Evolutionary conservation across 2,329 filamentous ascomycete species (phyloP).

Genomic region (Alternaria arborescens): DNA sequence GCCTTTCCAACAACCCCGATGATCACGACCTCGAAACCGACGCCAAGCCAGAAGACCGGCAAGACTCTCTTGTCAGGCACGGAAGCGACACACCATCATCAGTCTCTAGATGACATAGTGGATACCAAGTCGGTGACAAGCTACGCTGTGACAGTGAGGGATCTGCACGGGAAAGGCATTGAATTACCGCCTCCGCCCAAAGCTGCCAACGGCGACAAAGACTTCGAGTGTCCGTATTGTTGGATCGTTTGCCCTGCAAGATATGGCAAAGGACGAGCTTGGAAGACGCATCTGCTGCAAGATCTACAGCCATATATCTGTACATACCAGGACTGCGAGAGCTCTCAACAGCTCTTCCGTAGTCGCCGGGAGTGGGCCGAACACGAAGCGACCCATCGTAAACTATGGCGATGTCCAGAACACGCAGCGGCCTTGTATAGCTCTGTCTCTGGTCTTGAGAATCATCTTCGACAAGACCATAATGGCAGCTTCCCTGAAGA

Average conservation of each 20-base stretch:
- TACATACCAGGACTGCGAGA: conserved; percentile 45
- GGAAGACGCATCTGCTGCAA: conserved; percentile 49
- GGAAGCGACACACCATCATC: conserved; percentile 49
- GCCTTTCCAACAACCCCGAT: conserved; percentile 11
- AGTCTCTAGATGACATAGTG: conserved; percentile 48
- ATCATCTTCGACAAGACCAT: conserved; percentile 44
- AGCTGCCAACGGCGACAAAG: conserved; percentile 41
- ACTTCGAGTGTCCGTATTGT: conserved; percentile 52
- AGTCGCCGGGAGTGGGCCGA: conserved; percentile 50
- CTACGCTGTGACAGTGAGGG: conserved; percentile 48
- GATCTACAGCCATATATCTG: conserved; percentile 51
- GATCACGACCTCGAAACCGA: conserved; percentile 18
- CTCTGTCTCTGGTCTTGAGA: conserved; percentile 32
- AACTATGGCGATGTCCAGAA: conserved; percentile 49
- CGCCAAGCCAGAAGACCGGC: conserved; percentile 44
- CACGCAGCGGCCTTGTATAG: conserved; percentile 43
- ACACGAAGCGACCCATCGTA: conserved; percentile 49
- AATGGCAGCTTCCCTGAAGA: conserved; percentile 38
- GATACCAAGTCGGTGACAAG: conserved; percentile 49
- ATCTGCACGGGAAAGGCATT: conserved; percentile 44
- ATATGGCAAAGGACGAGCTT: conserved; percentile 44
- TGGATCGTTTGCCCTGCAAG: conserved; percentile 51
- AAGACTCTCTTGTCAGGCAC: conserved; percentile 49
- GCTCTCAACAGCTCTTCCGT: conserved; percentile 42
- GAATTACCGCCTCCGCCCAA: conserved; percentile 47